phyloP scores from a whole-genome alignment of 257 asterid genomes.

The Echites panduratus region DNA sequence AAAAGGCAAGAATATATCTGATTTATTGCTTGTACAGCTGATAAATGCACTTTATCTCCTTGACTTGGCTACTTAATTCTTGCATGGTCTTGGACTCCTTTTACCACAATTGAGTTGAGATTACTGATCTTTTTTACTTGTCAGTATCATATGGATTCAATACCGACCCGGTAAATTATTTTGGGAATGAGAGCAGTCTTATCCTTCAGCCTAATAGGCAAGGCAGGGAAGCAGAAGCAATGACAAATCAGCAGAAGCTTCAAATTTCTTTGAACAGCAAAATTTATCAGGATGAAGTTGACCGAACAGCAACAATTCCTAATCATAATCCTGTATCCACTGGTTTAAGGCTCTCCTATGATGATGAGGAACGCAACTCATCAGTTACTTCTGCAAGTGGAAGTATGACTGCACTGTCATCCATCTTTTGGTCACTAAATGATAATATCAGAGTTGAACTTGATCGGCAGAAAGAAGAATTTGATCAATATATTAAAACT shows the following conservation, averaged over 20 bases:
- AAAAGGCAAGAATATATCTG: not conserved
- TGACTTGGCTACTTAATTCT: not conserved
- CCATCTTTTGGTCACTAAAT: slow-evolving; percentile 43
- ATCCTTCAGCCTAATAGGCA: slow-evolving; percentile 38
- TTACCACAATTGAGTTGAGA: not conserved
- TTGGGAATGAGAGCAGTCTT: slow-evolving; percentile 40
- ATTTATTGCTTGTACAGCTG: not conserved
- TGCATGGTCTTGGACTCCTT: not conserved
- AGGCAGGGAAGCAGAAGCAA: slow-evolving; percentile 41
- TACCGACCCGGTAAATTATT: slow-evolving; percentile 50
- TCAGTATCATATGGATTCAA: slow-evolving; percentile 53
- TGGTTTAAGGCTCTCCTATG: slow-evolving; percentile 81
- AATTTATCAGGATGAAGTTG: slow-evolving; percentile 42
- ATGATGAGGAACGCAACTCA: slow-evolving; percentile 72
- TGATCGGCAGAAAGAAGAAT: slow-evolving; percentile 55
- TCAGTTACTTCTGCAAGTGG: slow-evolving; percentile 70
- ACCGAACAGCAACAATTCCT: slow-evolving; percentile 33
- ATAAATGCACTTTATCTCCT: not conserved
- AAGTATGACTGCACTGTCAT: slow-evolving; percentile 41
- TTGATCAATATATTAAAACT: slow-evolving; percentile 51
- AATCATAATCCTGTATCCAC: slow-evolving; percentile 68
- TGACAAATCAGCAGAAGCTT: slow-evolving; percentile 47
- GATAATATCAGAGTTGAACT: slow-evolving; percentile 54
- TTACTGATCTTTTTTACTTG: not conserved
- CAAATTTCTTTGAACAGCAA: slow-evolving; percentile 46